Percentiles rank a stretch among this genome's conserved stretches.
These are phyloP conservation scores for Gynostemma pentaphyllum DNA, from an alignment of 306 rosid genomes.

Conservation along the genomic window DNA sequence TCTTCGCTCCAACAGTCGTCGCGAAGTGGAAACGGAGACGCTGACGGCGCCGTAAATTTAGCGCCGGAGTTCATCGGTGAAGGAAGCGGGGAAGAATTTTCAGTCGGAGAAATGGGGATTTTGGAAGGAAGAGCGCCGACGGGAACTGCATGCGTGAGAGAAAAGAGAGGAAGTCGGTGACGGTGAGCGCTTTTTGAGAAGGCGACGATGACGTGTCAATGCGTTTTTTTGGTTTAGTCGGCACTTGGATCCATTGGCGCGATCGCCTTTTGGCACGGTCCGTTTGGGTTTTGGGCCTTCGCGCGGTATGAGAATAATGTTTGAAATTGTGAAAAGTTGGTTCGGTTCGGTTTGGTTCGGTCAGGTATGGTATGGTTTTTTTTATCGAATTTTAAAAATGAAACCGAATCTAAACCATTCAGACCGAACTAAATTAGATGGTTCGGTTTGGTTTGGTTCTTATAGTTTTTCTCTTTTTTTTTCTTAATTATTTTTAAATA, in stretches of 20 bases:
- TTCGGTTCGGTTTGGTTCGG: too few relatives aligned
- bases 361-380: too few relatives aligned
- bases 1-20: constrained; percentile 65
- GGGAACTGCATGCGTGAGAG: not conserved
- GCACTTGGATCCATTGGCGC: constrained; percentile 10
- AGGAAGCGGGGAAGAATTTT: too few relatives aligned
- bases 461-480: too few relatives aligned
- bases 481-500: too few relatives aligned
- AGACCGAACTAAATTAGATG: too few relatives aligned
- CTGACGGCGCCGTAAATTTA: constrained; percentile 12
- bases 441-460: too few relatives aligned
- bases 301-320: not conserved
- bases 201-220: constrained; percentile 6
- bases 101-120: not conserved
- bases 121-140: not conserved
- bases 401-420: too few relatives aligned
- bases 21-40: constrained; percentile 24
- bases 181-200: not conserved
- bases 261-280: not conserved
- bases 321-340: too few relatives aligned
- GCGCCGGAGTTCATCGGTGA: too few relatives aligned
- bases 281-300: not conserved
- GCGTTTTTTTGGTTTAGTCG: not conserved
- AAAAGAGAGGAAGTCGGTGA: constrained; percentile 5
- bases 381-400: too few relatives aligned